Base-by-base conservation (phyloP, 768 basidiomycete species). In the Hericium erinaceus region DNA sequence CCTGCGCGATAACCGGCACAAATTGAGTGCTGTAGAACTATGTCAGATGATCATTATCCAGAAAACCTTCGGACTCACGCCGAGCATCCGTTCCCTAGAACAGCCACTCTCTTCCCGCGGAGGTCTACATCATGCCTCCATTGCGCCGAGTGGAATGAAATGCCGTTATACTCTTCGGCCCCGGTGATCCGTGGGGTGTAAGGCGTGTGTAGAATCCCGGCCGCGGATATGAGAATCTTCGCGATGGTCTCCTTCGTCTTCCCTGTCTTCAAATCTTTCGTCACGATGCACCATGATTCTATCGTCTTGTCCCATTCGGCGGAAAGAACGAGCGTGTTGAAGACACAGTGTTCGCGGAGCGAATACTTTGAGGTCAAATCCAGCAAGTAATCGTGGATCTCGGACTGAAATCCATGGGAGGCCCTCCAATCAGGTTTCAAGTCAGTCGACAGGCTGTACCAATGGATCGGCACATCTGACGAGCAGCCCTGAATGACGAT, bases 81-180 rank as follows among this genome's bases (percentile, higher is more conserved):
- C 2, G 67, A 66, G 18, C 64, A 64, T 2, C 70, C 69, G 52
- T 67, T 72, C 18, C 72, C 72, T 24, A 72, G 64, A 2, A 73
- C 61, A 0, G 65, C 72, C 13, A 73, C 64, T n/a, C 59, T 58
- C 57, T 71, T 71, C 2, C 64, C 62, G 26, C 48, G 24, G 4
- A 71, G 58, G 6, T 62, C 50, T 4, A 72, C 60, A 26, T 61
- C 60, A 22, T 64, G 57, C 7, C 63, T 37, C 70, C 70, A 73
- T 10, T 57, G 33, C 15, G 67, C 61, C 3, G 68, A 66, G 54
- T 73, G 72, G 41, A 66, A 70, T n/a, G 63, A 44, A 11, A 40
- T 39, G 5, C 72, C 55, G 18, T 48, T 50, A 26, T 49, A 56
- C 8, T 4, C 7, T 7, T 49, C 46, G 10, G 37, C 48, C 11